These are phyloP conservation scores for Aspergillus puulaauensis DNA, from an alignment of 2,329 filamentous ascomycete species.

Conservation along the genomic window DNA sequence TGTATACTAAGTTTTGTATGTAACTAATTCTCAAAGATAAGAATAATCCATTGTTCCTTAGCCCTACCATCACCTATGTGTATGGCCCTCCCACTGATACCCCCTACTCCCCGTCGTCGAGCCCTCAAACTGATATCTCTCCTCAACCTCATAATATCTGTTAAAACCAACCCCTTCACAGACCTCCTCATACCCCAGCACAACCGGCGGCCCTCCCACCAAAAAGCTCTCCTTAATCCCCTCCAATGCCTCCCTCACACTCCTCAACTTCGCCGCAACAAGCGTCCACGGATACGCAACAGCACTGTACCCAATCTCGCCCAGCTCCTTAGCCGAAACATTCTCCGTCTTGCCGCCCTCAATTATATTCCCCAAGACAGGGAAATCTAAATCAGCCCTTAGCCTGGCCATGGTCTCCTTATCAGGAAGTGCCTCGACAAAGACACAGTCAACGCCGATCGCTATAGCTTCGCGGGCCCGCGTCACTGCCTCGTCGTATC, in stretches of 20 bases:
- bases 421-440: constrained; percentile 48
- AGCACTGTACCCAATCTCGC: constrained; percentile 40
- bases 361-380: constrained; percentile 47
- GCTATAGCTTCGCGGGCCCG: constrained; percentile 43
- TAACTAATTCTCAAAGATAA: too few species aligned
- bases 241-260: constrained; percentile 34
- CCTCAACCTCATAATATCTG: background rate
- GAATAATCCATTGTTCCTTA: too few species aligned
- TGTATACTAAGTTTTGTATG: too few species aligned
- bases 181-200: constrained; percentile 47
- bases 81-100: too few species aligned
- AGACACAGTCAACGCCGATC: constrained; percentile 47
- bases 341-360: constrained; percentile 46
- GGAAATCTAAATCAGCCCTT: constrained; percentile 38
- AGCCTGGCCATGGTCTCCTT: constrained; percentile 39
- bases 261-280: constrained; percentile 46
- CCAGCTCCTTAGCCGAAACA: constrained; percentile 39
- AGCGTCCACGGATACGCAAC: constrained; percentile 49
- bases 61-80: too few species aligned
- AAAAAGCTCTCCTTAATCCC: constrained; percentile 44
- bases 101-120: too few species aligned
- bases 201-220: constrained; percentile 44
- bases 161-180: constrained; percentile 48
- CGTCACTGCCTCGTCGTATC: constrained; percentile 47
- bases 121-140: too few species aligned